A percentile compares a stretch with the other conserved stretches of the same genome.
phyloP scores from a whole-genome alignment of 352 stramenopile species.

The Pythium pyrilobum region DNA sequence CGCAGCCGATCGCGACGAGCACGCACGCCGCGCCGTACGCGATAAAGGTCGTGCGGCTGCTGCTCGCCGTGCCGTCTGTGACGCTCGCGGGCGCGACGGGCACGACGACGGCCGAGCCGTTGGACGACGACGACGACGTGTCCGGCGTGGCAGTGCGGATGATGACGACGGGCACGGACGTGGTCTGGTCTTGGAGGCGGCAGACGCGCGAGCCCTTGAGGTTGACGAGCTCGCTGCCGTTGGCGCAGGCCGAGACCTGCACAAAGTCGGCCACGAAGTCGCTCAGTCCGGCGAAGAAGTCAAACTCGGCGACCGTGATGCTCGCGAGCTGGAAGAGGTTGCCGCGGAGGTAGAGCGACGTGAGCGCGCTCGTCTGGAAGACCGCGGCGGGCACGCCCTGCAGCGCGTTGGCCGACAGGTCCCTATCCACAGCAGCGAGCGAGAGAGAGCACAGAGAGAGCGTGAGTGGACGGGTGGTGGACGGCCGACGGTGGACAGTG shows the following conservation, averaged over 20 bases:
- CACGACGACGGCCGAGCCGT: background rate
- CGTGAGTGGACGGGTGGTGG: no score
- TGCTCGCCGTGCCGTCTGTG: background rate
- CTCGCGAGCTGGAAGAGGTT: constrained; percentile 57
- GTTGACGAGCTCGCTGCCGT: constrained; percentile 44
- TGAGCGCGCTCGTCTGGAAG: constrained; percentile 39
- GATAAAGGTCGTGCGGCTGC: constrained; percentile 43
- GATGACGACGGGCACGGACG: constrained; percentile 21
- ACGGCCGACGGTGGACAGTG: no score
- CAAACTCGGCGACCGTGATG: constrained; percentile 48
- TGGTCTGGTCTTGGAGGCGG: constrained; percentile 17
- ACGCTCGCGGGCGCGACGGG: constrained; percentile 6
- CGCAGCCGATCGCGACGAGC: constrained; percentile 32
- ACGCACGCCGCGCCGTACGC: constrained; percentile 37
- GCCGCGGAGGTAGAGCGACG: constrained; percentile 34
- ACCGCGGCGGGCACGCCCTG: constrained; percentile 37
- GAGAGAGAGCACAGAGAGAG: background rate
- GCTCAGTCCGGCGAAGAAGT: constrained; percentile 57
- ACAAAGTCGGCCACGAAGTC: constrained; percentile 53
- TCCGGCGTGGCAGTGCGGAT: constrained; percentile 26
- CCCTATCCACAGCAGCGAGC: constrained; percentile 24
- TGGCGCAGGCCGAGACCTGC: constrained; percentile 37
- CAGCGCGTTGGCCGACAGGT: constrained; percentile 50
- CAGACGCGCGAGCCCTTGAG: constrained; percentile 54
- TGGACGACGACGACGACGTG: constrained; percentile 12